Evolutionary conservation across 805 yeast species (phyloP).

Genomic region (Lipomyces anomalus): DNA sequence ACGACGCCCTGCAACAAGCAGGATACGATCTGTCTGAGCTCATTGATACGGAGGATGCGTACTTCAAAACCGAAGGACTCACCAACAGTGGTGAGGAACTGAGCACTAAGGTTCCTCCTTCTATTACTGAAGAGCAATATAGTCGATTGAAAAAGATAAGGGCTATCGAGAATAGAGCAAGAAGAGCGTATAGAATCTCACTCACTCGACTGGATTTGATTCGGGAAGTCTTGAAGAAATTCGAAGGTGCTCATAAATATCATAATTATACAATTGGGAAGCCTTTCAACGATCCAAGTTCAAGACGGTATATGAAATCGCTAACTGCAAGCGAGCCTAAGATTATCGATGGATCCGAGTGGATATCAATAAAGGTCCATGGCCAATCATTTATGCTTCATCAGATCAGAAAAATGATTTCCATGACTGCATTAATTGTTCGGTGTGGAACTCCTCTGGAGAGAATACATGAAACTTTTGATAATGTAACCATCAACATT

Average conservation of each 20-base stretch:
- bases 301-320: conserved; percentile 74
- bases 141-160: conserved; percentile 44
- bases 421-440: conserved; percentile 82
- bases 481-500: conserved; percentile 67
- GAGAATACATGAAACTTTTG: conserved; percentile 73
- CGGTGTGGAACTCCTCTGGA: conserved; percentile 79
- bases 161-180: conserved; percentile 55
- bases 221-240: conserved; percentile 63
- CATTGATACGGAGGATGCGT: conserved; percentile 31
- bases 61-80: conserved; percentile 28
- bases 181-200: conserved; percentile 65
- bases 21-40: conserved; percentile 22
- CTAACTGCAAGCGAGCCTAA: conserved; percentile 81
- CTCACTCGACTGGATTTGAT: conserved; percentile 55
- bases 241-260: conserved; percentile 87
- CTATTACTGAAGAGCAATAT: conserved; percentile 12
- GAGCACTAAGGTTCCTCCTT: conserved; percentile 31
- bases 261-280: conserved; percentile 85
- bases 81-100: conserved; percentile 37
- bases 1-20: conserved; percentile 3
- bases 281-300: conserved; percentile 74
- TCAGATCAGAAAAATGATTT: conserved; percentile 96
- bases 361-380: conserved; percentile 93
- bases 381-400: conserved; percentile 98
- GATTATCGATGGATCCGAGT: conserved; percentile 87